Base-by-base conservation (phyloP, 768 basidiomycete species). In the Suillus clintonianus region DNA sequence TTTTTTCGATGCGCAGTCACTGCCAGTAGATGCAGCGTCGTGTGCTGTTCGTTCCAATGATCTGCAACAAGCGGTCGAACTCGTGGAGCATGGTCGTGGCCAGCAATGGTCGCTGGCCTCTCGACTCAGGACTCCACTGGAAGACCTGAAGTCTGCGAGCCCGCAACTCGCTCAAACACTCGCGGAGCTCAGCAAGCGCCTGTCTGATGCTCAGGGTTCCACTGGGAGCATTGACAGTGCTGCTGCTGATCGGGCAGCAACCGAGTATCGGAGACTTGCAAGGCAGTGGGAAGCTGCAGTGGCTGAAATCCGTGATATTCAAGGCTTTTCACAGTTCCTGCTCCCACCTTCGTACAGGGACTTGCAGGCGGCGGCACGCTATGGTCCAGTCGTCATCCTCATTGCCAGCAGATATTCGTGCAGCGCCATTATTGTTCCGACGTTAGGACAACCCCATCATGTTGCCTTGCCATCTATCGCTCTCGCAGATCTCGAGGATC, bases 81-180 rank as follows among this genome's bases (percentile, higher is more conserved):
- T 72, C 67, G 54, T 73, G 48, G 74, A 76, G 51, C 69, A 27
- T 2, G 27, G 27, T 4, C 71, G 70, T 6, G 71, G 69, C 11
- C 60, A 74, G 17, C 67, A 72, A 4, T 76, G 74, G 74, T 66
- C 65, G 36, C 72, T 74, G 55, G 39, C 73, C 5, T 58, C 68
- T 30, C 65, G 70, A n/a, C 70, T 73, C 13, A 68, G 69, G 5
- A 67, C 70, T 15, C 68, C 74, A n/a, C 37, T 72, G 7, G 72
- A 76, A 58, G 64, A 66, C 43, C 65, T 75, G n/a, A n/a, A n/a
- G n/a, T n/a, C n/a, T n/a, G n/a, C 27, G 45, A 60, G 66, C 17
- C 27, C 27, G 27, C 10, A 54, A 1, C 48, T 69, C 24, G 64
- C 68, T 2, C 41, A 61, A 5, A 42, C n/a, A 34, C 66, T 69